Conservation (phyloP, 352 stramenopile species). For the Phytopythium oedochilum region DNA sequence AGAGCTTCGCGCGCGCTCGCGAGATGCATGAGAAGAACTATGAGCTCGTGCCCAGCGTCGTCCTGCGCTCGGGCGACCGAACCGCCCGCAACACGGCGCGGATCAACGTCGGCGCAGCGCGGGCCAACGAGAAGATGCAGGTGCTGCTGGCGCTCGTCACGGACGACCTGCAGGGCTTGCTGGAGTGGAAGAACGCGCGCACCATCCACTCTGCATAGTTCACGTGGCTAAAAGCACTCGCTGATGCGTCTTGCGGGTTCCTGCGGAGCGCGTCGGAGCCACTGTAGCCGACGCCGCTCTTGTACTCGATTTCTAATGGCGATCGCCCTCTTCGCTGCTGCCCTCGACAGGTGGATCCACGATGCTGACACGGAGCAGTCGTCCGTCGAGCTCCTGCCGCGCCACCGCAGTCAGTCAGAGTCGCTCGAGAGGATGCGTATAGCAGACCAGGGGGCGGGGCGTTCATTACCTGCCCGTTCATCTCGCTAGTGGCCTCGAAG, state of each 20-base stretch:
- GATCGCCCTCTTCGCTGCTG: not conserved
- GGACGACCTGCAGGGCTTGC: slow-evolving; percentile 55
- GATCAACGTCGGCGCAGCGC: slow-evolving; percentile 63
- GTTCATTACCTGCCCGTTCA: slow-evolving; percentile 60
- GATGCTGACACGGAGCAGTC: slow-evolving; percentile 74
- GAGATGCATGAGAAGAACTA: slow-evolving; percentile 91
- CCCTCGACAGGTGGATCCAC: slow-evolving; percentile 31
- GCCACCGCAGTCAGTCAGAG: not conserved
- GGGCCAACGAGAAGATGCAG: slow-evolving; percentile 63
- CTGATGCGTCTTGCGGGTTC: not conserved
- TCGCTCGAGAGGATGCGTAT: not conserved
- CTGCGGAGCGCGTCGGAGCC: not conserved
- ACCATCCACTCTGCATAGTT: slow-evolving; percentile 28
- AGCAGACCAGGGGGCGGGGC: too few relatives aligned
- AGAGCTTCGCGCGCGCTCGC: slow-evolving; percentile 74
- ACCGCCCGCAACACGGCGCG: slow-evolving; percentile 56
- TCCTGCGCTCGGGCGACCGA: slow-evolving; percentile 29
- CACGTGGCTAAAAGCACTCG: not conserved
- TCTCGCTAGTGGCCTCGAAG: slow-evolving; percentile 59
- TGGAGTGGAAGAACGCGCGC: slow-evolving; percentile 79
- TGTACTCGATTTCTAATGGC: not conserved
- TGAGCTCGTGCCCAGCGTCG: slow-evolving; percentile 62
- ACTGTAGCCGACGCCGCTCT: not conserved
- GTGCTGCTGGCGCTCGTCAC: slow-evolving; percentile 63
- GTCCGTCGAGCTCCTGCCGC: slow-evolving; percentile 59